Evolutionary conservation across 345 rosid genomes (phyloP).

Genomic region (Dovyalis caffra): DNA sequence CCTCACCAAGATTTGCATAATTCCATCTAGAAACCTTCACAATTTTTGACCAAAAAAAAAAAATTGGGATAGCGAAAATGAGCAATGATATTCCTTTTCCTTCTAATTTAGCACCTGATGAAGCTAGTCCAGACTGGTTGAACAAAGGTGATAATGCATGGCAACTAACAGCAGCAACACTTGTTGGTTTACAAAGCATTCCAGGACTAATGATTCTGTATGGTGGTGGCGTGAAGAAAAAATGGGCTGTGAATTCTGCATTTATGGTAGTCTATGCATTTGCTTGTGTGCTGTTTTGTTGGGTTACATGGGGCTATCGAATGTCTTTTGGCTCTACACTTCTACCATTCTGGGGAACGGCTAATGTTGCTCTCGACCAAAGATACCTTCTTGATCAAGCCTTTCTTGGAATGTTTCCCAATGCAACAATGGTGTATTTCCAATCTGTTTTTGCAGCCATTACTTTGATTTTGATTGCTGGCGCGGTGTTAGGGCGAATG

Average conservation of each 20-base stretch:
- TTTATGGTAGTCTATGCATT: constrained; percentile 23
- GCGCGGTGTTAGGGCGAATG: constrained; percentile 15
- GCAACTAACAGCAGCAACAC: constrained; percentile 24
- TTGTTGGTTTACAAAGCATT: constrained; percentile 24
- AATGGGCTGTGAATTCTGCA: constrained; percentile 24
- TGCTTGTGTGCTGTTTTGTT: constrained; percentile 19
- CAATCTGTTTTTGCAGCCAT: constrained; percentile 19
- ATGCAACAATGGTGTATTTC: constrained; percentile 22
- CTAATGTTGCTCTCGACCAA: constrained; percentile 8
- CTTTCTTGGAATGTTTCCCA: constrained; percentile 10
- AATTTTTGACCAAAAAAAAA: not conserved
- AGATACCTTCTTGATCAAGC: constrained; percentile 4
- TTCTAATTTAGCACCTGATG: not conserved
- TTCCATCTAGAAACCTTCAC: not conserved
- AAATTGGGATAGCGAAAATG: not conserved
- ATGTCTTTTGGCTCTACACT: constrained; percentile 18
- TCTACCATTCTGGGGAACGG: constrained; percentile 16
- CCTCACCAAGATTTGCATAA: not conserved
- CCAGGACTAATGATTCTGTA: constrained; percentile 20
- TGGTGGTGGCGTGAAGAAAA: constrained; percentile 21
- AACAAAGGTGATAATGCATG: constrained; percentile 23
- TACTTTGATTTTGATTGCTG: constrained; percentile 18
- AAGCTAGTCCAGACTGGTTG: constrained; percentile 15
- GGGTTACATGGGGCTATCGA: constrained; percentile 21
- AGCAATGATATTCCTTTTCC: not conserved